These are phyloP conservation scores for Candida andamanensis DNA, from an alignment of 805 yeast genomes.

Conservation along the genomic window DNA sequence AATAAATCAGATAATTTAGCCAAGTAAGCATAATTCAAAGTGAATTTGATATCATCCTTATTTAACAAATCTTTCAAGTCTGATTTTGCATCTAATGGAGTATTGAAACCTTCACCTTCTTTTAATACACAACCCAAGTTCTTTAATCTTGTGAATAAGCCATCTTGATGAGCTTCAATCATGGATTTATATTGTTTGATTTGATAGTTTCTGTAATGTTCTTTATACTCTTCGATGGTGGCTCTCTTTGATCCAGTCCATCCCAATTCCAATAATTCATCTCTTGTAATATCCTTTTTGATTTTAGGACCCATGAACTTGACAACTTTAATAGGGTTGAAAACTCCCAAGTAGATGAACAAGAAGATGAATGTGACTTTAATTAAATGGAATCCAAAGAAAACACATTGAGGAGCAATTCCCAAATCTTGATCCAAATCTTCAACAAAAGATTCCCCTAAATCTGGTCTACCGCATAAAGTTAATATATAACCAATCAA, in stretches of 20 bases:
- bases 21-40: conserved; percentile 52
- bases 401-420: conserved; percentile 52
- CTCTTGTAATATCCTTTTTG: conserved; percentile 38
- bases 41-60: conserved; percentile 35
- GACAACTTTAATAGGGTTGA: conserved; percentile 59
- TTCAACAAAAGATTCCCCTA: conserved; percentile 44
- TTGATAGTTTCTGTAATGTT: conserved; percentile 57
- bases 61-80: conserved; percentile 15
- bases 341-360: conserved; percentile 60
- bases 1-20: conserved; percentile 46
- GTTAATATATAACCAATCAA: conserved; percentile 17
- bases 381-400: conserved; percentile 66
- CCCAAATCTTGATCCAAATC: conserved; percentile 43
- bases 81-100: conserved; percentile 44
- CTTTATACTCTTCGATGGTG: conserved; percentile 64
- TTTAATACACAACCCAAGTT: conserved; percentile 59
- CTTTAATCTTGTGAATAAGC: conserved; percentile 55
- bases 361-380: conserved; percentile 56
- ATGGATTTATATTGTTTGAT: conserved; percentile 70
- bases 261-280: conserved; percentile 62
- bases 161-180: conserved; percentile 69
- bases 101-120: conserved; percentile 81
- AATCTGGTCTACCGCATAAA: conserved; percentile 31
- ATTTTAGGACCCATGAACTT: conserved; percentile 26
- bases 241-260: conserved; percentile 93